Evolutionary conservation across 1,139 yeast species (phyloP).

Genomic region (Kodamaea fungicola): DNA sequence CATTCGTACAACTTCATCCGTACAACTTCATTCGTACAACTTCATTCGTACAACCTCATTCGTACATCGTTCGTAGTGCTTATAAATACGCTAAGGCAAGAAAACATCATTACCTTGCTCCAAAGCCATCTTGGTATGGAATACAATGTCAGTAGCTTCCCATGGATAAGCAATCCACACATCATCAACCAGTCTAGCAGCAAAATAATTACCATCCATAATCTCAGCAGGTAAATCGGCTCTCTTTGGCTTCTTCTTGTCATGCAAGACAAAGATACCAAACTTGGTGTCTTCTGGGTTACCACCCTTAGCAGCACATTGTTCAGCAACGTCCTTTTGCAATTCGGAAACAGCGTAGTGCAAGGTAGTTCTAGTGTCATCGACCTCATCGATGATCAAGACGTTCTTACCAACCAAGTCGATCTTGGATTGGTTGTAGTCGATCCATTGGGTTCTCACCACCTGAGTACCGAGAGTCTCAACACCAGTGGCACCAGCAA

Average conservation of each 20-base stretch:
- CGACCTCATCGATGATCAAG: conserved; percentile 89
- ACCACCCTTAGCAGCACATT: conserved; percentile 18
- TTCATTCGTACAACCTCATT: too few species aligned
- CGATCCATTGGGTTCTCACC: conserved; percentile 94
- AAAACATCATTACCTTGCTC: conserved; percentile 64
- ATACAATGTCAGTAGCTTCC: conserved; percentile 89
- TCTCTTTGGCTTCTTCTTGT: conserved; percentile 83
- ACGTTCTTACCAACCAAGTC: conserved; percentile 73
- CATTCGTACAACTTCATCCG: too few species aligned
- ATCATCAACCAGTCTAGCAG: conserved; percentile 89
- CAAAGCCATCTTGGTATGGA: conserved; percentile 76
- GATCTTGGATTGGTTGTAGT: conserved; percentile 58
- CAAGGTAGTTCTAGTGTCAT: conserved; percentile 91
- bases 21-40: too few species aligned
- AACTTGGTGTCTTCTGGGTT: conserved; percentile 60
- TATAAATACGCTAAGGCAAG: conserved; percentile 23
- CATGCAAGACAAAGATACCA: conserved; percentile 89
- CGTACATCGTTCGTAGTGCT: too few species aligned
- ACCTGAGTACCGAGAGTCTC: conserved; percentile 83
- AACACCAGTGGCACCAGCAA: conserved; percentile 55
- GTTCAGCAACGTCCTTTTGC: conserved; percentile 69
- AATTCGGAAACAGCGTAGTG: conserved; percentile 89
- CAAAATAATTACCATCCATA: conserved; percentile 75
- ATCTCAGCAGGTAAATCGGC: conserved; percentile 70
- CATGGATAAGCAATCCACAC: conserved; percentile 98